Evolutionary conservation across 2,329 filamentous ascomycete genomes (phyloP).

Genomic region (Geosmithia flava): DNA sequence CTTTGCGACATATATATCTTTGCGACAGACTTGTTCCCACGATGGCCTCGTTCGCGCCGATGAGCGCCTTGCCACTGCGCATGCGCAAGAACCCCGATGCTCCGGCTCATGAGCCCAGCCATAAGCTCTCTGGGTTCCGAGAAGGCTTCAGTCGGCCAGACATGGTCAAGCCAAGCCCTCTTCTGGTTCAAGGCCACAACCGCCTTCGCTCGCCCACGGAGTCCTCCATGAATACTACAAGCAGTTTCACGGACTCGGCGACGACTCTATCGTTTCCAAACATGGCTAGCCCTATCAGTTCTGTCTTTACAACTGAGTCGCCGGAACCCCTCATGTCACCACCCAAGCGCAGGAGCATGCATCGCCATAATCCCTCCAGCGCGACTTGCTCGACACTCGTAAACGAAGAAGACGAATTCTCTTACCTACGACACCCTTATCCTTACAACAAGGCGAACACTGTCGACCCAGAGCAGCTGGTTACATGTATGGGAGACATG

Average conservation of each 20-base stretch:
- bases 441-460: neutral
- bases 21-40: neutral
- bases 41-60: neutral
- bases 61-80: neutral
- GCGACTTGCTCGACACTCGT: constrained; percentile 25
- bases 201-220: constrained; percentile 18
- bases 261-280: constrained; percentile 22
- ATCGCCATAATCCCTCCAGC: constrained; percentile 18
- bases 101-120: neutral
- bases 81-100: neutral
- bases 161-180: neutral
- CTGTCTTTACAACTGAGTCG: constrained; percentile 18
- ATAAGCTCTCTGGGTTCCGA: neutral
- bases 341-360: constrained; percentile 11
- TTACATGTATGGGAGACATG: neutral
- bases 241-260: constrained; percentile 24
- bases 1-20: neutral
- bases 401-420: constrained; percentile 19
- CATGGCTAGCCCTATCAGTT: constrained; percentile 21
- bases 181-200: constrained; percentile 3
- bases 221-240: constrained; percentile 24
- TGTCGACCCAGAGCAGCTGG: neutral
- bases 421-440: neutral
- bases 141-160: neutral
- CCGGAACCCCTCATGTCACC: constrained; percentile 12